These are phyloP conservation scores for Hirsutella rhossiliensis DNA, from an alignment of 2,329 filamentous ascomycete genomes.

Conservation along the genomic window DNA sequence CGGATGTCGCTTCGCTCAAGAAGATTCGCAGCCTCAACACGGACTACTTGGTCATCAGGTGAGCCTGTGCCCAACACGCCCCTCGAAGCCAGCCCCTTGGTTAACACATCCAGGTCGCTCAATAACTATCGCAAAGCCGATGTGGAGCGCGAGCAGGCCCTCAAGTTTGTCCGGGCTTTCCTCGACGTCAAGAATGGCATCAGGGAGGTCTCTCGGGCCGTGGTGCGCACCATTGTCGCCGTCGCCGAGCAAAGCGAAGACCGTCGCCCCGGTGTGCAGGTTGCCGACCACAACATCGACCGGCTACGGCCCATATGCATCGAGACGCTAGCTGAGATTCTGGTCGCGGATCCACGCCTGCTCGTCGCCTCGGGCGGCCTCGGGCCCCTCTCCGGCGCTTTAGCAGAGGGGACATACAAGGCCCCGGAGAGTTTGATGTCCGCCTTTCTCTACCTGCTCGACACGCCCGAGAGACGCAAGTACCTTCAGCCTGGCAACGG, in stretches of 20 bases:
- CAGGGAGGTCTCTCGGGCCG: constrained; percentile 71
- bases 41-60: constrained; percentile 72
- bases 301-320: constrained; percentile 81
- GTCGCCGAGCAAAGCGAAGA: constrained; percentile 85
- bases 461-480: constrained; percentile 67
- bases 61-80: background rate
- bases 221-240: constrained; percentile 81
- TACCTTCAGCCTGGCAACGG: constrained; percentile 83
- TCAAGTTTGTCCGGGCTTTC: constrained; percentile 93
- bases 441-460: constrained; percentile 82
- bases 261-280: constrained; percentile 62
- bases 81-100: background rate
- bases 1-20: constrained; percentile 77
- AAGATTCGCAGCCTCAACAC: constrained; percentile 82
- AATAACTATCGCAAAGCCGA: constrained; percentile 96
- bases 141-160: constrained; percentile 88
- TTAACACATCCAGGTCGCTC: constrained; percentile 45
- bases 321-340: constrained; percentile 82
- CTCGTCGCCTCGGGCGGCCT: constrained; percentile 77
- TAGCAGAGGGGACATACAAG: constrained; percentile 84
- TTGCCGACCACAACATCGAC: constrained; percentile 63
- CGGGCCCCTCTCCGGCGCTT: constrained; percentile 75
- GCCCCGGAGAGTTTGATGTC: constrained; percentile 80
- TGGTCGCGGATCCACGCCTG: constrained; percentile 73
- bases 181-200: constrained; percentile 91